Evolutionary conservation across 306 rosid species (phyloP).

Genomic region (Betula pendula): DNA sequence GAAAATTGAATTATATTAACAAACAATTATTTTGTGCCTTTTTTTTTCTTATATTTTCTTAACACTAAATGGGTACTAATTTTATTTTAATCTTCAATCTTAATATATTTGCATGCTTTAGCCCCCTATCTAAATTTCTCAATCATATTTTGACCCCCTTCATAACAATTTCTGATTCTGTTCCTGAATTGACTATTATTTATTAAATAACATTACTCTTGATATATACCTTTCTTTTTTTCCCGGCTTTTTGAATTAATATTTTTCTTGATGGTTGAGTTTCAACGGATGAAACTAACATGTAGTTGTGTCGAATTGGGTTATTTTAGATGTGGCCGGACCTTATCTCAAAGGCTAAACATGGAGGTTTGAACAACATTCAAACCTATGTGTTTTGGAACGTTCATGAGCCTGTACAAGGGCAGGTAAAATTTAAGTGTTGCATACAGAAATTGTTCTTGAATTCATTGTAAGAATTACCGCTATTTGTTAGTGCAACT

Average conservation of each 20-base stretch:
- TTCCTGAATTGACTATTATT: too few species aligned
- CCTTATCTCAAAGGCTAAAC: conserved; percentile 58
- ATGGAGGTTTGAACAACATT: conserved; percentile 79
- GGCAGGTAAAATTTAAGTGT: conserved; percentile 49
- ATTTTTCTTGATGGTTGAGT: background rate
- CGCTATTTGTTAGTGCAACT: background rate
- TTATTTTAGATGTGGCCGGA: conserved; percentile 76
- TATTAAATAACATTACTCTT: too few species aligned
- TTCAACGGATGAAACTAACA: background rate
- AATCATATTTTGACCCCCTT: too few species aligned
- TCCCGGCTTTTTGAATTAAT: background rate
- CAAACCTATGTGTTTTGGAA: conserved; percentile 97
- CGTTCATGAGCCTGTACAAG: conserved; percentile 69
- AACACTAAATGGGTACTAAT: too few species aligned
- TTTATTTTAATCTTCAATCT: too few species aligned
- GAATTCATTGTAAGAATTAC: background rate
- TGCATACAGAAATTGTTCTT: background rate
- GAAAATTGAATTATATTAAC: too few species aligned
- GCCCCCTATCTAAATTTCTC: too few species aligned
- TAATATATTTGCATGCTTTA: too few species aligned
- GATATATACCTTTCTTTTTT: background rate
- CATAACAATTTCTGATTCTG: too few species aligned
- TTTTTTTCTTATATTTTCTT: too few species aligned
- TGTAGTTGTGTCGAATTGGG: conserved; percentile 2
- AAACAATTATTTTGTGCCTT: too few species aligned